A percentile compares a stretch with the other conserved stretches of the same genome.
Evolutionary conservation across 352 stramenopile genomes (phyloP).

Genomic region (Globisporangium emineosum): DNA sequence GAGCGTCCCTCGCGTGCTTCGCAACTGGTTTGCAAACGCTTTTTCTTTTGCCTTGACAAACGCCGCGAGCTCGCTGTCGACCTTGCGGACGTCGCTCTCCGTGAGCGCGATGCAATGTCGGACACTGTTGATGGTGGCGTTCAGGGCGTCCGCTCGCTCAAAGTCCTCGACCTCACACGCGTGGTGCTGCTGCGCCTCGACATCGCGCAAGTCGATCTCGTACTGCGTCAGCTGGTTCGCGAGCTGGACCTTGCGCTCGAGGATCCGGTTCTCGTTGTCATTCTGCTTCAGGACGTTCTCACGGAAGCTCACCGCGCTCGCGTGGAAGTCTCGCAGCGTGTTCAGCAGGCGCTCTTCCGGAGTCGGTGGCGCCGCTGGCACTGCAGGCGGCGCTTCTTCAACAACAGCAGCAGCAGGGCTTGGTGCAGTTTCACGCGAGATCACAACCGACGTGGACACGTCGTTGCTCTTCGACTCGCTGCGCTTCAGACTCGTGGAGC

Average conservation of each 20-base stretch:
- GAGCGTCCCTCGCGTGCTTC: constrained; percentile 65
- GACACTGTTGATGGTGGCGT: constrained; percentile 78
- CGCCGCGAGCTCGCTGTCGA: constrained; percentile 63
- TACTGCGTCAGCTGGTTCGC: constrained; percentile 73
- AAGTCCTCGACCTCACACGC: constrained; percentile 83
- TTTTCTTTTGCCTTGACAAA: constrained; percentile 81
- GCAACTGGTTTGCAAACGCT: constrained; percentile 72
- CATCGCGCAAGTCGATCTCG: constrained; percentile 68
- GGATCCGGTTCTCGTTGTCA: constrained; percentile 67
- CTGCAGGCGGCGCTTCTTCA: constrained; percentile 27
- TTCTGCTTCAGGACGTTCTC: constrained; percentile 62
- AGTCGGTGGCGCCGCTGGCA: constrained; percentile 32
- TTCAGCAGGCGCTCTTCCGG: constrained; percentile 65
- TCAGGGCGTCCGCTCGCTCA: constrained; percentile 77
- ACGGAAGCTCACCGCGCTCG: constrained; percentile 65
- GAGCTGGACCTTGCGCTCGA: constrained; percentile 65
- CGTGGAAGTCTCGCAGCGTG: constrained; percentile 74
- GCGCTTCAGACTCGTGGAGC: constrained; percentile 3
- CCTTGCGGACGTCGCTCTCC: constrained; percentile 75
- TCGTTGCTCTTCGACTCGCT: constrained; percentile 3
- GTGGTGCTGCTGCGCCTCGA: constrained; percentile 82
- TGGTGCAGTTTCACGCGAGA: constrained; percentile 17
- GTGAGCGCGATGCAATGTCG: constrained; percentile 77
- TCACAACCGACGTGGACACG: constrained; percentile 18
- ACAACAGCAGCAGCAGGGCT: constrained; percentile 18